Evolutionary conservation across 768 basidiomycete species (phyloP).

Genomic region (Solioccasus polychromus): DNA sequence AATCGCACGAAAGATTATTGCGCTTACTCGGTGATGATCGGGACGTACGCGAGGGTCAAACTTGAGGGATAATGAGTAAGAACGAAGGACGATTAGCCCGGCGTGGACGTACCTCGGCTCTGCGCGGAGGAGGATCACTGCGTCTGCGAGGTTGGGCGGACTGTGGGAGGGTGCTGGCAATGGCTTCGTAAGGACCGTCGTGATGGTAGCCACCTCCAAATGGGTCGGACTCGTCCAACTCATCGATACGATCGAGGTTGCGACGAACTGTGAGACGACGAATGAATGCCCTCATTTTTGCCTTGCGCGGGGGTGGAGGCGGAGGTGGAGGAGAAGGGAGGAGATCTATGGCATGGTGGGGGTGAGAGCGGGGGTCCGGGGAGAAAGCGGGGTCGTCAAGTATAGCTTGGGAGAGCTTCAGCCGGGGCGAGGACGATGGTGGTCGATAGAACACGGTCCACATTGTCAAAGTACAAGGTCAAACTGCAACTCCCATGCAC

Average conservation of each 20-base stretch:
- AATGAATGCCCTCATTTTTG: constrained; percentile 26
- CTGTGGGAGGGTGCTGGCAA: constrained; percentile 26
- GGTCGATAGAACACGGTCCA: constrained; percentile 13
- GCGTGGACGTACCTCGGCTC: constrained; percentile 21
- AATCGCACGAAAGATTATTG: not conserved
- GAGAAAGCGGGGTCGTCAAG: constrained; percentile 61
- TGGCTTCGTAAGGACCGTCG: constrained; percentile 72
- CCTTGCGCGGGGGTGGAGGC: constrained; percentile 8
- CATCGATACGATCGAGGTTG: constrained; percentile 68
- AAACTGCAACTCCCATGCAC: no score
- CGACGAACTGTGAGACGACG: constrained; percentile 24
- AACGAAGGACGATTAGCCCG: not conserved
- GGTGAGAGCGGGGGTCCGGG: constrained; percentile 50
- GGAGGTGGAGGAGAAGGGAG: constrained; percentile 15
- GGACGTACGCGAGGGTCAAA: constrained; percentile 5
- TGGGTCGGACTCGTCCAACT: constrained; percentile 74
- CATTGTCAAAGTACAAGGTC: no score
- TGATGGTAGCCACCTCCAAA: constrained; percentile 65
- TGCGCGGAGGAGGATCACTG: constrained; percentile 3
- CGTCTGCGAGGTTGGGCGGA: constrained; percentile 9
- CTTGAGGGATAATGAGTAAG: constrained; percentile 17
- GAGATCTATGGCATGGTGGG: constrained; percentile 30
- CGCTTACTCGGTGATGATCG: constrained; percentile 19
- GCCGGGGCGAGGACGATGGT: not conserved
- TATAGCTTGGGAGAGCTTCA: constrained; percentile 26